Conservation (phyloP, 106 monocot species). For the Xerophyta viscosa region DNA sequence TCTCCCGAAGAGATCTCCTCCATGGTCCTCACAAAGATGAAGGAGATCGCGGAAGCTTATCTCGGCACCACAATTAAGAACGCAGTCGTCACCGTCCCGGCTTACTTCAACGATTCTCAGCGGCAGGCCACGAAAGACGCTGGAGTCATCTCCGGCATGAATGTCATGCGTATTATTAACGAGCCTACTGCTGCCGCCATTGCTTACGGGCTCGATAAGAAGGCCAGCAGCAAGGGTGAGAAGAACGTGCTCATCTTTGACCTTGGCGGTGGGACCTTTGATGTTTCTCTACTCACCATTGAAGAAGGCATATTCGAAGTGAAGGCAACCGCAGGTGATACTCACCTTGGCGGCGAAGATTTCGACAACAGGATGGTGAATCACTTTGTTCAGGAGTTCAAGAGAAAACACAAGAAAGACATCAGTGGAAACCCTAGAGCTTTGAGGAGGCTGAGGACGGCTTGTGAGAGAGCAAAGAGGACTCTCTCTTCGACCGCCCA, state of each 20-base stretch:
- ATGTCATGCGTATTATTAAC: conserved; percentile 63
- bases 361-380: conserved; percentile 86
- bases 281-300: conserved; percentile 72
- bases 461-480: conserved; percentile 47
- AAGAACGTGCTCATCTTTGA: conserved; percentile 86
- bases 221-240: conserved; percentile 47
- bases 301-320: conserved; percentile 85
- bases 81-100: conserved; percentile 54
- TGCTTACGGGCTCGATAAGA: conserved; percentile 83
- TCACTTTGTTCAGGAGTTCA: conserved; percentile 82
- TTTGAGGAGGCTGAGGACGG: conserved; percentile 41
- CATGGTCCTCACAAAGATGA: conserved; percentile 54
- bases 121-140: conserved; percentile 77
- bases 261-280: conserved; percentile 79
- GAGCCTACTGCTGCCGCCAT: conserved; percentile 84
- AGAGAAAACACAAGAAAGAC: conserved; percentile 85
- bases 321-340: conserved; percentile 86
- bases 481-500: conserved; percentile 35
- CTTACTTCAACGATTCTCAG: conserved; percentile 64
- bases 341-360: conserved; percentile 83
- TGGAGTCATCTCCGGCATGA: conserved; percentile 62
- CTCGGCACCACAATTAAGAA: conserved; percentile 51
- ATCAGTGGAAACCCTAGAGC: conserved; percentile 67
- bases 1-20: conserved; percentile 49
- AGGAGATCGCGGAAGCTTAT: conserved; percentile 54